Evolutionary conservation across 768 basidiomycete genomes (phyloP).

Genomic region (Megacollybia marginata): DNA sequence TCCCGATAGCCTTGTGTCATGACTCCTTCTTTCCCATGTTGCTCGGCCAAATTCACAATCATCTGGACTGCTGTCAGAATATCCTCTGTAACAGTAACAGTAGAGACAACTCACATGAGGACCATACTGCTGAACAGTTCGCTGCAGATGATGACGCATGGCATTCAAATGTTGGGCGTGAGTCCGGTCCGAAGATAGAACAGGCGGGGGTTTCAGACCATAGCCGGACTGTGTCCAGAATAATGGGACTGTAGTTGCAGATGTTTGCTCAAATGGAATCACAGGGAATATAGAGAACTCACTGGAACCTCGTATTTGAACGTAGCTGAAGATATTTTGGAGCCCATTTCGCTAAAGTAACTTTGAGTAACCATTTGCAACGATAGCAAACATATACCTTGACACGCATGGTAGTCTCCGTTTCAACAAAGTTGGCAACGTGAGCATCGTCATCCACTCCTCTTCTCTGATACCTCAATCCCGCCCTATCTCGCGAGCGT

Average conservation of each 20-base stretch:
- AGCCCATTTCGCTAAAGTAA: slow-evolving; percentile 57
- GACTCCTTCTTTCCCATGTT: slow-evolving; percentile 77
- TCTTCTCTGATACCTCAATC: slow-evolving; percentile 88
- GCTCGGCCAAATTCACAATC: slow-evolving; percentile 86
- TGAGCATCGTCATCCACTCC: slow-evolving; percentile 91
- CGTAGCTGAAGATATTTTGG: slow-evolving; percentile 77
- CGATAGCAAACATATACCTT: slow-evolving; percentile 50
- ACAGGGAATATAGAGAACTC: slow-evolving; percentile 16
- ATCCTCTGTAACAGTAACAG: not conserved
- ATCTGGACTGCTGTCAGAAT: slow-evolving; percentile 39
- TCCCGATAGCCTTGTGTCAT: slow-evolving; percentile 76
- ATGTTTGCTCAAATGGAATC: not conserved
- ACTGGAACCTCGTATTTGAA: slow-evolving; percentile 92
- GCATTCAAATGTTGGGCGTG: slow-evolving; percentile 64
- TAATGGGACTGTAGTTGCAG: slow-evolving; percentile 59
- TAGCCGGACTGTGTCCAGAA: slow-evolving; percentile 90
- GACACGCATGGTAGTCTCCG: slow-evolving; percentile 81
- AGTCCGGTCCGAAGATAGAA: slow-evolving; percentile 67
- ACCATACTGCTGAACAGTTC: slow-evolving; percentile 62
- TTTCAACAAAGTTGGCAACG: slow-evolving; percentile 95
- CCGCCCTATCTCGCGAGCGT: slow-evolving; percentile 82
- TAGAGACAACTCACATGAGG: slow-evolving; percentile 47
- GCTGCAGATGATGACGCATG: slow-evolving; percentile 67
- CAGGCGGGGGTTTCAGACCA: slow-evolving; percentile 81
- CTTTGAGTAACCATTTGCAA: not conserved